Evolutionary conservation across 164 flowering plant genomes (phyloP).

Genomic region (Malania oleifera): DNA sequence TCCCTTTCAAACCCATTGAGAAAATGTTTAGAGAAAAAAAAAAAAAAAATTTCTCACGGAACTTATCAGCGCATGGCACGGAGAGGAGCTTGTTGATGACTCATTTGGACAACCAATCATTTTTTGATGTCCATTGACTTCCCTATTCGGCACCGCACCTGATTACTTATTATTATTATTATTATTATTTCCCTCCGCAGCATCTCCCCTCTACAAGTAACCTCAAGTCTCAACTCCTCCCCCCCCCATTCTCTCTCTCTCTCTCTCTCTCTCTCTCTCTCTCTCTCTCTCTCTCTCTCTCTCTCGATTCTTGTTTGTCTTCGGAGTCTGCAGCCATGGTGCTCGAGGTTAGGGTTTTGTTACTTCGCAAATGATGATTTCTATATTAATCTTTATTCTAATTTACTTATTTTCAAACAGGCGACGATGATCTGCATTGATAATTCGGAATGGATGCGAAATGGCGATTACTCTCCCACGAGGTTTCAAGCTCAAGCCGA

Average conservation of each 20-base stretch:
- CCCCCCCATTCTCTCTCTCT: neutral
- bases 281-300: constrained; percentile 6
- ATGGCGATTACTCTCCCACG: constrained; percentile 83
- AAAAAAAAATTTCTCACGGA: too few species aligned
- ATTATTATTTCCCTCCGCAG: too few species aligned
- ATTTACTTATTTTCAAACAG: constrained; percentile 27
- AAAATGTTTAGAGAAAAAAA: too few species aligned
- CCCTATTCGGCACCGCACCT: too few species aligned
- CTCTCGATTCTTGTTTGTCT: neutral
- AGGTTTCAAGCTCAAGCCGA: constrained; percentile 90
- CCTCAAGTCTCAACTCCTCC: neutral
- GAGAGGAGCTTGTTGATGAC: too few species aligned
- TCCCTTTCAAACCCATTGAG: too few species aligned
- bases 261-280: constrained; percentile 4
- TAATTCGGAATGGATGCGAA: constrained; percentile 97
- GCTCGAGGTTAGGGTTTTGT: constrained; percentile 39
- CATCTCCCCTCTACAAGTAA: constrained; percentile 10
- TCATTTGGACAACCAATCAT: constrained; percentile 8
- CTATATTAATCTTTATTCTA: too few species aligned
- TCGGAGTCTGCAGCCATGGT: constrained; percentile 33
- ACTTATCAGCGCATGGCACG: too few species aligned
- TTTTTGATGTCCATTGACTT: neutral
- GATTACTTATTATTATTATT: too few species aligned
- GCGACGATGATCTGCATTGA: constrained; percentile 99
- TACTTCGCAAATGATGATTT: neutral